Evolutionary conservation across 2,329 filamentous ascomycete species (phyloP).

Genomic region (Cladosporium velox): DNA sequence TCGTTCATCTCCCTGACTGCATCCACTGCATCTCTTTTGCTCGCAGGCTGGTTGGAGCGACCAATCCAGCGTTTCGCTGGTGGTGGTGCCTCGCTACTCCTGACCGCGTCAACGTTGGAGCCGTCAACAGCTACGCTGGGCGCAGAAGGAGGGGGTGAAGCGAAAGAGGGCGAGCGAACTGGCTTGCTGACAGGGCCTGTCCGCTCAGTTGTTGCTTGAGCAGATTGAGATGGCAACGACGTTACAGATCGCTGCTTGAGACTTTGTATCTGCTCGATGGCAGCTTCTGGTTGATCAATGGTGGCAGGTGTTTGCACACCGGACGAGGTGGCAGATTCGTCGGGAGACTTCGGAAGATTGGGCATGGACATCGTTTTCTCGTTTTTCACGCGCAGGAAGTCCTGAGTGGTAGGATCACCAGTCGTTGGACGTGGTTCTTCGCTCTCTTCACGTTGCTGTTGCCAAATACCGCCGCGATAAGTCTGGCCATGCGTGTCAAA

Average conservation of each 20-base stretch:
- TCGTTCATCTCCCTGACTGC: conserved; percentile 34
- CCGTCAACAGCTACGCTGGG: conserved; percentile 35
- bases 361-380: conserved; percentile 34
- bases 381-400: conserved; percentile 23
- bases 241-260: conserved; percentile 30
- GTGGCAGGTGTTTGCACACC: conserved; percentile 24
- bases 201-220: conserved; percentile 16
- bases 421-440: conserved; percentile 12
- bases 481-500: conserved; percentile 74
- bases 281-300: conserved; percentile 19
- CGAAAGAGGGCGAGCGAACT: conserved; percentile 35
- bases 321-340: conserved; percentile 26
- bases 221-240: conserved; percentile 21
- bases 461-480: conserved; percentile 85
- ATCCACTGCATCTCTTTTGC: conserved; percentile 32
- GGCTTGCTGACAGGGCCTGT: conserved; percentile 23
- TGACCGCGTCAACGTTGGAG: conserved; percentile 32
- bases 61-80: conserved; percentile 21
- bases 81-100: conserved; percentile 28
- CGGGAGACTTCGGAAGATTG: conserved; percentile 21
- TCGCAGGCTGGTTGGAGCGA: neutral
- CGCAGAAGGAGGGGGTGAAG: conserved; percentile 23
- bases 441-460: conserved; percentile 45
- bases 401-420: conserved; percentile 8
- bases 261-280: conserved; percentile 9